Evolutionary conservation across 148 eudicot genomes (phyloP).

Genomic region (Gaultheria prostrata): DNA sequence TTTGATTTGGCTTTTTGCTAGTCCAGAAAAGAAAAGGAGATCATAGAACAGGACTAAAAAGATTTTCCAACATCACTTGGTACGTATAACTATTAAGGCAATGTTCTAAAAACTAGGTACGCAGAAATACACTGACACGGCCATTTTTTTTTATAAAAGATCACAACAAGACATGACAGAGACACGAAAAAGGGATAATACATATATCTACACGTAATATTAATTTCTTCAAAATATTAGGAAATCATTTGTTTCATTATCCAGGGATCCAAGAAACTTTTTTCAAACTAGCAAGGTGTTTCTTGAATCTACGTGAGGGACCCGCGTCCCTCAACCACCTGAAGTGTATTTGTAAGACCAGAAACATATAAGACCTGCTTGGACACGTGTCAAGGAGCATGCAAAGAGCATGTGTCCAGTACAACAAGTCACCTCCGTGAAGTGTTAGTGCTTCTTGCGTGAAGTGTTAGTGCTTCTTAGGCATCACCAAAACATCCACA

Average conservation of each 20-base stretch:
- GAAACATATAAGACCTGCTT: neutral
- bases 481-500: neutral
- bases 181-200: neutral
- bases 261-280: neutral
- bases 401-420: neutral
- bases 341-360: neutral
- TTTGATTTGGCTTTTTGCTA: neutral
- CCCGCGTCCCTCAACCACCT: neutral
- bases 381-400: neutral
- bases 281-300: neutral
- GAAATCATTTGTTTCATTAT: neutral
- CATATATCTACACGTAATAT: neutral
- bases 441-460: constrained; percentile 1
- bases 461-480: constrained; percentile 4
- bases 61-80: neutral
- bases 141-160: neutral
- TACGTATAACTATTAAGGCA: neutral
- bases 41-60: neutral
- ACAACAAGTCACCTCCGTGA: neutral
- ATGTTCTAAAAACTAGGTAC: neutral
- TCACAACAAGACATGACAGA: neutral
- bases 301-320: neutral
- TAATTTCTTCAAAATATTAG: neutral
- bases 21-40: neutral
- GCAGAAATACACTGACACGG: neutral